Base-by-base conservation (phyloP, 768 basidiomycete species). In the Leccinum rimulosum region DNA sequence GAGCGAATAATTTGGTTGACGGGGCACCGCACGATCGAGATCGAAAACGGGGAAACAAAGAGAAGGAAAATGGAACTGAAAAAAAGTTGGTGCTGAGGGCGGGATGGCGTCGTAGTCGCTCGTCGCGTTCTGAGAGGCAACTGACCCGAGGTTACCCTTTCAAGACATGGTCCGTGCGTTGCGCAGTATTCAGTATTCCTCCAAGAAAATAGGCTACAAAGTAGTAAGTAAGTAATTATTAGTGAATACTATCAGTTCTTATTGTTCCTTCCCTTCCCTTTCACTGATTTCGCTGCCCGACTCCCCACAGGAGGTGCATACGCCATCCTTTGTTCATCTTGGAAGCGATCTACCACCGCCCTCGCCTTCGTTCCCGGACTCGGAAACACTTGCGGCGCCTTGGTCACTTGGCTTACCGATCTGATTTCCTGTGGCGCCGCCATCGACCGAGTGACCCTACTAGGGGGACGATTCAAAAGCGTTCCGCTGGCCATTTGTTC, bases 11-110 rank as follows among this genome's bases (percentile, higher is more conserved):
- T 75, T 82, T 81, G 81, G 80, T 80, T 87, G 87, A 87, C 86
- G 79, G 82, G 79, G 82, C 82, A 87, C 87, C 88, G 86, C 88
- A 89, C 87, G 88, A 88, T 87, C 74, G 77, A 40, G 60, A 59
- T 61, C 62, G 51, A 52, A 50, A 48, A 58, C 57, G 50, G 53
- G 59, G 22, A n/a, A 58, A 56, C 30, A 52, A 58, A 50, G 48
- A 56, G 10, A 27, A 17, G 28, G 43, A 55, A 11, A 35, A 53
- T 40, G 6, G 12, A 52, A 40, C 52, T 22, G 38, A 48, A 50
- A 55, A 22, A 38, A 56, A 30, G 30, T 17, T 19, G 10, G 14
- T 35, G 10, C 9, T 10, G 55, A 10, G n/a, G 3, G 36, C 35
- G 25, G 31, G 53, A 50, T 31, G 17, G 31, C 19, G 19, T 22